Evolutionary conservation across 805 yeast species (phyloP).

Genomic region (Schwanniomyces polymorphus): DNA sequence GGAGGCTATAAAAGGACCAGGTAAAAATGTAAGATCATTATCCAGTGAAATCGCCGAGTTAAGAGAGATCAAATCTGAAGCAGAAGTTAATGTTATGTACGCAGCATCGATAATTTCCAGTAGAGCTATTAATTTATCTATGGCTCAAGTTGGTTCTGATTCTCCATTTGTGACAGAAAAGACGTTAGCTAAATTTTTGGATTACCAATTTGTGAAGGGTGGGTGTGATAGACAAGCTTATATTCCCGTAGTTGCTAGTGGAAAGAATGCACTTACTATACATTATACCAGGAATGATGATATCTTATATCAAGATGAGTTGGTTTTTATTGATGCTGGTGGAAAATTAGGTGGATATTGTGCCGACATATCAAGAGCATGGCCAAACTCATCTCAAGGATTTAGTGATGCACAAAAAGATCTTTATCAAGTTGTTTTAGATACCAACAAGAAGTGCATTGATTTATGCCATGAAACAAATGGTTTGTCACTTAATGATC

Average conservation of each 20-base stretch:
- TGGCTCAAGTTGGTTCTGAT: constrained; percentile 49
- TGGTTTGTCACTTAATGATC: constrained; percentile 61
- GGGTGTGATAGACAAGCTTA: constrained; percentile 92
- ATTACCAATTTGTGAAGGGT: constrained; percentile 76
- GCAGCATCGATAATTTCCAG: constrained; percentile 81
- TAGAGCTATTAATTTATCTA: constrained; percentile 81
- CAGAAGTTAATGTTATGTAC: constrained; percentile 79
- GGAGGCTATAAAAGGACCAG: constrained; percentile 22
- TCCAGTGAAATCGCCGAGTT: constrained; percentile 42
- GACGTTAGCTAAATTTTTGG: constrained; percentile 75
- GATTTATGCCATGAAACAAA: constrained; percentile 57
- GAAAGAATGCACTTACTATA: constrained; percentile 83
- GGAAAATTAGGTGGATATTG: constrained; percentile 93
- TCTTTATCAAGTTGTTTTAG: constrained; percentile 82
- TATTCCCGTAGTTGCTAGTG: constrained; percentile 95
- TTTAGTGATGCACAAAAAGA: constrained; percentile 82
- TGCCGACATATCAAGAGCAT: constrained; percentile 93
- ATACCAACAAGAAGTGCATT: constrained; percentile 79
- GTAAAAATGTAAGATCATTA: constrained; percentile 44
- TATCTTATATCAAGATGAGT: constrained; percentile 68
- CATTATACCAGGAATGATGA: constrained; percentile 95
- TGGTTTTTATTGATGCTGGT: constrained; percentile 93
- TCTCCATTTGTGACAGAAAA: constrained; percentile 65
- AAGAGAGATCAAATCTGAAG: constrained; percentile 71
- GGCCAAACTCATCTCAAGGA: constrained; percentile 79